Percentiles rank a stretch among this genome's conserved stretches.
Evolutionary conservation across 1,284 basidiomycete species (phyloP).

Genomic region (Puccinia coronata): DNA sequence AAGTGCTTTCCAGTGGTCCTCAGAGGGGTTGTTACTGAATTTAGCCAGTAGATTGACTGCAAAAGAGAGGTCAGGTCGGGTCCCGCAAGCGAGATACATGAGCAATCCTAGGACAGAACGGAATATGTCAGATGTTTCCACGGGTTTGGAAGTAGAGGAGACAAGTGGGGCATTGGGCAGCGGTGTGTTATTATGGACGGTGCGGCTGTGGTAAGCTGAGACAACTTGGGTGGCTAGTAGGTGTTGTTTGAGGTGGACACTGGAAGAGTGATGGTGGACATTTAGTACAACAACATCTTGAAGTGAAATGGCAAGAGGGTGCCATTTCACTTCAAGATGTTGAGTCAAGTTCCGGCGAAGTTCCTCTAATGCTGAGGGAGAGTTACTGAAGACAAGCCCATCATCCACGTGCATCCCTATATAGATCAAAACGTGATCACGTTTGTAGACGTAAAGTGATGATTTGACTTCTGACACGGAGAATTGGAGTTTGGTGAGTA

Average conservation of each 20-base stretch:
- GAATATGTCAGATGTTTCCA: not conserved
- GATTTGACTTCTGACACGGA: not conserved
- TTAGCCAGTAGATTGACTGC: not conserved
- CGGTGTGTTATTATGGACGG: not conserved
- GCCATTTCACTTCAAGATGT: slow-evolving; percentile 10
- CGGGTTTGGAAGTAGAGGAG: not conserved
- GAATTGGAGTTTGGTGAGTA: not conserved
- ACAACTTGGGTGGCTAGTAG: not conserved
- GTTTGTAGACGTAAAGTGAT: slow-evolving; percentile 3
- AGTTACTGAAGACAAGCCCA: not conserved
- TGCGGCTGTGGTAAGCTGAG: not conserved
- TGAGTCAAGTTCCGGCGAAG: no score
- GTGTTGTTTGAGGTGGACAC: not conserved
- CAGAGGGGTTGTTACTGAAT: not conserved
- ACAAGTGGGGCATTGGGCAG: not conserved
- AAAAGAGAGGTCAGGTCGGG: not conserved
- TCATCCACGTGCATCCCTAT: slow-evolving; percentile 23
- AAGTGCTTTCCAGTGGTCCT: not conserved
- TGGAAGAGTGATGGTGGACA: not conserved
- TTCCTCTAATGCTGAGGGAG: not conserved
- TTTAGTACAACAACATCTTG: slow-evolving; percentile 18
- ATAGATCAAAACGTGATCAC: not conserved
- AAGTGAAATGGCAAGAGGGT: no score
- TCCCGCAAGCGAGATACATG: not conserved
- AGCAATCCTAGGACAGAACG: not conserved